These are phyloP conservation scores for Solanum clarkiae DNA, from an alignment of 257 asterid species.

Conservation along the genomic window DNA sequence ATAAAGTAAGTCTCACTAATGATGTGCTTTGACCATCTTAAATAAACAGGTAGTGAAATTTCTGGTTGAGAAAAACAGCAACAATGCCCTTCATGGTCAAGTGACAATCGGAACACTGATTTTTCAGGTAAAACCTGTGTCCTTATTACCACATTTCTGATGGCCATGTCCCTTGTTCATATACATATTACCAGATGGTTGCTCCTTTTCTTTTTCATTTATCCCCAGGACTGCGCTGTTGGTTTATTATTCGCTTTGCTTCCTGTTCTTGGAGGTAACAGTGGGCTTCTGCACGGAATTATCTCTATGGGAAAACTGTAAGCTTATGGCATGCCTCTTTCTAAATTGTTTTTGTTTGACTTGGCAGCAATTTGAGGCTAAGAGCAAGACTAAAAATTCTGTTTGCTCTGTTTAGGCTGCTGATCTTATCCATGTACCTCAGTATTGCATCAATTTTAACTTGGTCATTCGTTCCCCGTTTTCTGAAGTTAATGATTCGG, in stretches of 20 bases:
- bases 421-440: constrained; percentile 58
- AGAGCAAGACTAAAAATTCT: neutral
- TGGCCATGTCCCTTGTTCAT: neutral
- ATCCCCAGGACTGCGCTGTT: constrained; percentile 79
- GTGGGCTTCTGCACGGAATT: constrained; percentile 80
- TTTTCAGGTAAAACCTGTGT: constrained; percentile 53
- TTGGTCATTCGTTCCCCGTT: constrained; percentile 77
- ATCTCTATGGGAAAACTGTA: constrained; percentile 85
- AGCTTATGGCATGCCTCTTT: constrained; percentile 5
- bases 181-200: neutral
- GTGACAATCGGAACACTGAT: constrained; percentile 93
- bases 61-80: constrained; percentile 67
- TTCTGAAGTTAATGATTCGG: constrained; percentile 79
- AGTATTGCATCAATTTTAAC: constrained; percentile 60
- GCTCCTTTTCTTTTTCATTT: neutral
- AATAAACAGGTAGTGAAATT: constrained; percentile 67
- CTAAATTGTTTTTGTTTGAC: neutral
- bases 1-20: neutral
- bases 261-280: constrained; percentile 84
- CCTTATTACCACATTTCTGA: neutral
- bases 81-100: constrained; percentile 80
- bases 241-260: constrained; percentile 91
- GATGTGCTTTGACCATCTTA: neutral
- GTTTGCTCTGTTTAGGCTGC: constrained; percentile 32
- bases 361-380: neutral